Evolutionary conservation across 2,329 filamentous ascomycete genomes (phyloP).

Genomic region (Fusarium sp.): DNA sequence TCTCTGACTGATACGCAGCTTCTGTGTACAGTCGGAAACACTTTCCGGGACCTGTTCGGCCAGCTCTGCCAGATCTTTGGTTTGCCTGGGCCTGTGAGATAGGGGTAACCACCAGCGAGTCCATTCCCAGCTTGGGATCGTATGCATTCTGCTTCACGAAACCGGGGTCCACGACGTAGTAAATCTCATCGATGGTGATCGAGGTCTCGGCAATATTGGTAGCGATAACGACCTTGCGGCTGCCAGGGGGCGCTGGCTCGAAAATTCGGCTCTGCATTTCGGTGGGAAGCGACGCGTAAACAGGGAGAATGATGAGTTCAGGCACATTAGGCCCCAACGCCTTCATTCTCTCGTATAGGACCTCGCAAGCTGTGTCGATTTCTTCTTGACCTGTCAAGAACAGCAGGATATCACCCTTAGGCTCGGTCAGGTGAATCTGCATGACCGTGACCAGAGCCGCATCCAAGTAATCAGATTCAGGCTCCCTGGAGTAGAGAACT

Average conservation of each 20-base stretch:
- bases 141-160: slow-evolving; percentile 99
- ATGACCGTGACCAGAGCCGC: slow-evolving; percentile 95
- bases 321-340: slow-evolving; percentile 90
- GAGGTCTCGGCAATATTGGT: slow-evolving; percentile 99
- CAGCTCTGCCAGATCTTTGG: slow-evolving; percentile 91
- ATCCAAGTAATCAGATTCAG: slow-evolving; percentile 95
- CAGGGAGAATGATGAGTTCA: slow-evolving; percentile 90
- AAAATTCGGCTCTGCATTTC: slow-evolving; percentile 97
- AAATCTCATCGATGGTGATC: slow-evolving; percentile 97
- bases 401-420: slow-evolving; percentile 91
- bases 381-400: slow-evolving; percentile 98
- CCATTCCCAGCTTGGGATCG: slow-evolving; percentile 97
- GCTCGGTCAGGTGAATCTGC: slow-evolving; percentile 96
- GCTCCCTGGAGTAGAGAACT: slow-evolving; percentile 93
- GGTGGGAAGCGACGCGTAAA: slow-evolving; percentile 93
- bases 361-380: slow-evolving; percentile 94
- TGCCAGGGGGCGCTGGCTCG: slow-evolving; percentile 87
- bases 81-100: slow-evolving; percentile 98
- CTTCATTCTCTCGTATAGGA: slow-evolving; percentile 96
- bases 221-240: slow-evolving; percentile 94
- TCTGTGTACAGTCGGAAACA: slow-evolving; percentile 97
- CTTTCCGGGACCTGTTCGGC: slow-evolving; percentile 94
- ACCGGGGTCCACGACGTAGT: slow-evolving; percentile 95
- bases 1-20: slow-evolving; percentile 93
- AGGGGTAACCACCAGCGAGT: slow-evolving; percentile 93